These are phyloP conservation scores for Ceratobasidium sp. DNA, from an alignment of 1,284 basidiomycete genomes.

Conservation along the genomic window DNA sequence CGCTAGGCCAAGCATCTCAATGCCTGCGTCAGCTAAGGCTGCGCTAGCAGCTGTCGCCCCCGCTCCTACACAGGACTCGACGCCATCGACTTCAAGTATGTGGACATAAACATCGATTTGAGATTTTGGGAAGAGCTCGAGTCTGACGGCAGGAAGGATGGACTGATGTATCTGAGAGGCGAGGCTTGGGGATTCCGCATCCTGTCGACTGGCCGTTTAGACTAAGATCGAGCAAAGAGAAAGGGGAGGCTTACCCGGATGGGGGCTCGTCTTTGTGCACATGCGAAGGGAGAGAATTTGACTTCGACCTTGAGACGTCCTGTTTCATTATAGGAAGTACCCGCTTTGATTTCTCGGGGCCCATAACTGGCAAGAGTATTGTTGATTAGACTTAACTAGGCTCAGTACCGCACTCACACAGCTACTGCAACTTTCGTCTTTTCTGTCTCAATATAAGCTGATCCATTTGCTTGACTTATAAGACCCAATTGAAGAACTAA, in stretches of 20 bases:
- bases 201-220: conserved; percentile 65
- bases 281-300: conserved; percentile 96
- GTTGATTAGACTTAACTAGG: background rate
- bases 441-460: conserved; percentile 92
- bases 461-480: conserved; percentile 93
- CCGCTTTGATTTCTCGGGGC: conserved; percentile 86
- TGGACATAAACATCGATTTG: conserved; percentile 92
- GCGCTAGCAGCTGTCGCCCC: conserved; percentile 90
- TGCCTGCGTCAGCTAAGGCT: conserved; percentile 88
- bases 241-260: conserved; percentile 74
- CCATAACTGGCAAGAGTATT: conserved; percentile 76
- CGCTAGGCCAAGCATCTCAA: conserved; percentile 89
- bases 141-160: conserved; percentile 83
- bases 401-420: conserved; percentile 70
- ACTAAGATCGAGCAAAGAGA: conserved; percentile 30
- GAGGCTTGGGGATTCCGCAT: conserved; percentile 91
- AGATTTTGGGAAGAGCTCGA: conserved; percentile 94
- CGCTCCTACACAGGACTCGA: conserved; percentile 85
- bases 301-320: conserved; percentile 95
- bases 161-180: conserved; percentile 89
- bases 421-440: conserved; percentile 94
- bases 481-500: conserved; percentile 90
- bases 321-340: conserved; percentile 79
- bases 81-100: conserved; percentile 90
- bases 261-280: conserved; percentile 79